Base-by-base conservation (phyloP, 768 basidiomycete species). In the Mycena maculata region DNA sequence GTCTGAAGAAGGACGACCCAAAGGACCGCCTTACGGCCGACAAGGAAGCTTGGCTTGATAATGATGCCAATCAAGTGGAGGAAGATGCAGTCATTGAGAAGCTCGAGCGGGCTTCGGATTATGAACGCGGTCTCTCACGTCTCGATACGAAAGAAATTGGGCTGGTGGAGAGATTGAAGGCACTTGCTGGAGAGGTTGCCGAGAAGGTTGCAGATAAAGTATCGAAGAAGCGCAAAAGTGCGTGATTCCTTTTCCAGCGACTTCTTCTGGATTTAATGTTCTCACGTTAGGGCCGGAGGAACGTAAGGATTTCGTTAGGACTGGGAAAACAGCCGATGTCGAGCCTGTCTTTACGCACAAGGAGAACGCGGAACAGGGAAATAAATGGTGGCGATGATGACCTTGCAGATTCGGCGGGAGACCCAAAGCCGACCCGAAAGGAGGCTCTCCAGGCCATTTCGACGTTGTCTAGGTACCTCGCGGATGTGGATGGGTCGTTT, bases 1-100 rank as follows among this genome's bases (percentile, higher is more conserved):
- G 66, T 22, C 41, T 72, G 4, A 61, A 60, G 45, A 45, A 61
- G 30, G 39, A 61, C 12, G 64, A 65, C 15, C 74, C 33, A 36
- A 36, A 36, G 33, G 33, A 36, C 33, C 33, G 33, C 33, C 33
- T 36, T 36, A 36, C 33, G 8, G 33, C 33, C 33, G 33, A 36
- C 33, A 13, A 36, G 33, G 25, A 49, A 15, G 48, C 48, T 27
- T 49, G 48, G 48, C 48, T 49, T 28, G 48, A 49, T 20, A 49
- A 49, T 28, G 48, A 49, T 23, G 48, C 48, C 7, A 44, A 44
- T n/a, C 42, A 44, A n/a, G 42, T 44, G 20, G n/a, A 44, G 16
- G 42, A 44, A 44, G 20, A 44, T n/a, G 42, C 42, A 22, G 25
- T 49, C 25, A 49, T 49, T 49, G 27, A 49, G n/a, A 49, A 22